phyloP scores from a whole-genome alignment of 2,329 filamentous ascomycete genomes.

The Thermomyces lanuginosus region DNA sequence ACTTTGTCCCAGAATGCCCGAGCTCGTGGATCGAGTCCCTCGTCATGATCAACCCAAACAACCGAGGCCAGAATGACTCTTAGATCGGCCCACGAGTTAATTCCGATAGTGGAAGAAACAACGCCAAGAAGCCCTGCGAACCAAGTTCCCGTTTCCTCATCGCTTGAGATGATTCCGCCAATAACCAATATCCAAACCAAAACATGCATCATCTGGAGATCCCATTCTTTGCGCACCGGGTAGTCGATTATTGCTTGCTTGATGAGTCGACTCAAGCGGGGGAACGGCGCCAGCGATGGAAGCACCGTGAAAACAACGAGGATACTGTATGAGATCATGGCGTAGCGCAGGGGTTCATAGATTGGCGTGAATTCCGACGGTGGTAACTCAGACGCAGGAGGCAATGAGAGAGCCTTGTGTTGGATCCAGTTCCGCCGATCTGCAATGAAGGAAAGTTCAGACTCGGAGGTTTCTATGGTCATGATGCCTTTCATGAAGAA shows the following conservation, averaged over 20 bases:
- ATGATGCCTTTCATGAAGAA: conserved; percentile 9
- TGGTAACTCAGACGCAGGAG: conserved; percentile 4
- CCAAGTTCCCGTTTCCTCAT: conserved; percentile 9
- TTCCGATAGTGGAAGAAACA: conserved; percentile 6
- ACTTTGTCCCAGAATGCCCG: too few relatives aligned
- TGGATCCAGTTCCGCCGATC: conserved; percentile 13
- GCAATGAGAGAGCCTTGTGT: conserved; percentile 11
- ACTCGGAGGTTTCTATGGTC: conserved; percentile 6
- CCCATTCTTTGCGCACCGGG: conserved; percentile 7
- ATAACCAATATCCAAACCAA: conserved; percentile 11
- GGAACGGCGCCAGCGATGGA: conserved; percentile 10
- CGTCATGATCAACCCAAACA: conserved; percentile 11
- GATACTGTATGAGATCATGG: conserved; percentile 10
- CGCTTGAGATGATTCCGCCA: conserved; percentile 10
- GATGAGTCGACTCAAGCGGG: conserved; percentile 8
- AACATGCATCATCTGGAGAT: conserved; percentile 7
- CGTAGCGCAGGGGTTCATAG: conserved; percentile 10
- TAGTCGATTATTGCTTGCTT: conserved; percentile 7
- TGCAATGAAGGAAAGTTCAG: conserved; percentile 7
- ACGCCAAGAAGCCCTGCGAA: conserved; percentile 9
- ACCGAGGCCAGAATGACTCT: conserved; percentile 9
- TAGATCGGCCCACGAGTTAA: conserved; percentile 9
- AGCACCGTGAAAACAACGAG: conserved; percentile 12
- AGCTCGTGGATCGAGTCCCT: too few relatives aligned
- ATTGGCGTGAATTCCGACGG: conserved; percentile 5